Base-by-base conservation (phyloP, 805 yeast species). In the Isabelozyma rhagii region DNA sequence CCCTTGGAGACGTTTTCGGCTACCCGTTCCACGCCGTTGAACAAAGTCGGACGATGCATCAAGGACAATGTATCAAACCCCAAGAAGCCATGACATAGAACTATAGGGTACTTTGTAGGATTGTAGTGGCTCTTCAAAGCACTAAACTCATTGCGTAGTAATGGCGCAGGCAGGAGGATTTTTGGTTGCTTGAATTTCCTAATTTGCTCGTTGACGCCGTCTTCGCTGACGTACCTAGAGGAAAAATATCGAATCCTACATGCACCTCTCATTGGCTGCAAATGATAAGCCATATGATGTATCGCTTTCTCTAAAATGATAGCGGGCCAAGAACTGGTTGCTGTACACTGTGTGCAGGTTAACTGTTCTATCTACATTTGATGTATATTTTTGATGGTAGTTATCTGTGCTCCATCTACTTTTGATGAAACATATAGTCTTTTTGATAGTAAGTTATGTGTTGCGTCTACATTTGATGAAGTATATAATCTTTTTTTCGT, bases 1-100 rank as follows among this genome's bases (percentile, higher is more conserved):
- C 68, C 63, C 3, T 58, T 50, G 34, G 44, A 10, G 36, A 52
- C 25, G 11, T 40, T 41, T 11, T 49, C 56, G 36, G 68, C 54
- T 4, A 40, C 39, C 7, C 31, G 28, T 41, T 46, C 38, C 10
- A 43, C 44, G 1, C 8, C 25, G 13, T 21, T 25, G 36, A 42
- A 45, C 18, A 41, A 9, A 21, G 18, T n/a, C 27, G 36, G 36
- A 2, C n/a, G 4, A 31, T 31, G 36, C 3, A 31, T 31, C 10
- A 31, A 31, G 10, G 36, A 31, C n/a, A 73, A 50, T 46, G 63
- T 75, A 57, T 88, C 96, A 57, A 89, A 90, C 1, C 97, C 97
- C 0, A 89, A 82, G 21, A 90, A 76, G 0, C 97, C 97, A 69
- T 90, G 97, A 58, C 96, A 90, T 27, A 90, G 66, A 0, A 90